Evolutionary conservation across 2,329 filamentous ascomycete genomes (phyloP), one percentile per base, ranked within the genome.

Genomic region (Aphanoascus verrucosus): DNA sequence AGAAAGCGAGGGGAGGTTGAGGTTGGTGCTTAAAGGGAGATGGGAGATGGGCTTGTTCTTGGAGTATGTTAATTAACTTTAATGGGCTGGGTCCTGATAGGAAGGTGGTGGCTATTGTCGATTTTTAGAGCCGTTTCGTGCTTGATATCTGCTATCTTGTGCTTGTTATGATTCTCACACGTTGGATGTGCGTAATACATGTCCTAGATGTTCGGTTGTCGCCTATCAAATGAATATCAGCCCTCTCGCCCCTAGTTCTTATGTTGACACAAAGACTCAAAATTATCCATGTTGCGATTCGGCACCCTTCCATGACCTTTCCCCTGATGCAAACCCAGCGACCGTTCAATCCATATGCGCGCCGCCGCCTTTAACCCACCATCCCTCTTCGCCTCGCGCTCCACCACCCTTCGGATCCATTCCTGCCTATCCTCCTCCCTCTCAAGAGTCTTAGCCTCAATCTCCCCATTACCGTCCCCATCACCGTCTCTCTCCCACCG

Each of bases 321-420:
- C 31, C 71, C 71, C 40, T 70, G 68, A 57, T 72, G 69, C 55
- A 81, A 63, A 44, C 69, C 70, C 57, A 69, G 70, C 2, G 75
- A 76, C 49, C 76, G 72, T 52, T 73, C 72, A 56, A 79, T 66
- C 79, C 79, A 82, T 41, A 72, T 70, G 55, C 57, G 64, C 40
- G 72, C 74, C 15, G 78, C 69, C 35, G 61, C 61, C 14, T 67
- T 62, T 42, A 79, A 57, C 5, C 72, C 70, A 8, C 69, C 72
- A 49, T 74, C 72, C 60, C 71, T 68, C 42, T 44, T 52, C 58
- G 71, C 73, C 56, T 81, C 77, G 38, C 71, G 67, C 53, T 80
- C 79, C 46, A 87, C 74, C 49, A 94, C 66, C 59, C 79, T 78
- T 55, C 73, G 70, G 6, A 85, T 79, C 58, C 77, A 81, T n/a